A percentile compares a stretch with the other conserved stretches of the same genome.
Evolutionary conservation across 139 green algal species (phyloP).

Genomic region (Closterium sp.): DNA sequence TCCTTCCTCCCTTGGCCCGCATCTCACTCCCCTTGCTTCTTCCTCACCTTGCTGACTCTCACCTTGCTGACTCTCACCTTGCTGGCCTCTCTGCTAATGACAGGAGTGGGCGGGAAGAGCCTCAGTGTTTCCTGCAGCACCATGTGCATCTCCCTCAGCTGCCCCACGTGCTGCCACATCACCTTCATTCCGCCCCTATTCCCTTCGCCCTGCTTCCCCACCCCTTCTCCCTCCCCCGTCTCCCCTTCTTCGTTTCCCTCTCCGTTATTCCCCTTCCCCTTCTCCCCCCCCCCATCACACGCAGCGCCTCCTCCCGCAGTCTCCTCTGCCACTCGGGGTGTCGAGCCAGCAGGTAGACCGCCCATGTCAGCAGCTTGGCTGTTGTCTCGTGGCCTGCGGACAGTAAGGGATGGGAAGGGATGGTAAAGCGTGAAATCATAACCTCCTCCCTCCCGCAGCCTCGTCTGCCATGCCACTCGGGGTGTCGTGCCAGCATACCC

Average conservation of each 20-base stretch:
- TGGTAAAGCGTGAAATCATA: too few species aligned
- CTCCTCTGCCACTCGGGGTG: slow-evolving; percentile 24
- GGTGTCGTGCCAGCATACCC: too few species aligned
- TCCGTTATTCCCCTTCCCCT: not conserved
- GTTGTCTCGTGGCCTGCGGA: slow-evolving; percentile 29
- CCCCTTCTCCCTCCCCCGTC: too few species aligned
- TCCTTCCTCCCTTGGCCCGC: too few species aligned
- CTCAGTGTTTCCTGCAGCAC: slow-evolving; percentile 8
- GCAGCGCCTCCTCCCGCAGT: slow-evolving; percentile 7
- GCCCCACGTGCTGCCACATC: slow-evolving; percentile 58
- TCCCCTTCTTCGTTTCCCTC: not conserved
- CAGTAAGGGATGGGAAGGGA: not conserved
- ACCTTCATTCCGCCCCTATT: slow-evolving; percentile 66
- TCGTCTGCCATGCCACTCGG: too few species aligned
- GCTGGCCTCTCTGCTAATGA: not conserved
- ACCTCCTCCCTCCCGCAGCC: too few species aligned
- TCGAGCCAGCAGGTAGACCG: slow-evolving; percentile 12
- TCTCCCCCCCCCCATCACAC: not conserved
- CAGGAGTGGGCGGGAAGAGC: slow-evolving; percentile 9
- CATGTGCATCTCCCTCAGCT: slow-evolving; percentile 46
- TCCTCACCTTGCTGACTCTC: too few species aligned
- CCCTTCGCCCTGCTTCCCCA: slow-evolving; percentile 39
- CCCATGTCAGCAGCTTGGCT: slow-evolving; percentile 17
- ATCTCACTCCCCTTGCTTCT: too few species aligned
- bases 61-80: not conserved